Evolutionary conservation across 164 flowering plant genomes (phyloP).

Genomic region (Platanus orientalis): DNA sequence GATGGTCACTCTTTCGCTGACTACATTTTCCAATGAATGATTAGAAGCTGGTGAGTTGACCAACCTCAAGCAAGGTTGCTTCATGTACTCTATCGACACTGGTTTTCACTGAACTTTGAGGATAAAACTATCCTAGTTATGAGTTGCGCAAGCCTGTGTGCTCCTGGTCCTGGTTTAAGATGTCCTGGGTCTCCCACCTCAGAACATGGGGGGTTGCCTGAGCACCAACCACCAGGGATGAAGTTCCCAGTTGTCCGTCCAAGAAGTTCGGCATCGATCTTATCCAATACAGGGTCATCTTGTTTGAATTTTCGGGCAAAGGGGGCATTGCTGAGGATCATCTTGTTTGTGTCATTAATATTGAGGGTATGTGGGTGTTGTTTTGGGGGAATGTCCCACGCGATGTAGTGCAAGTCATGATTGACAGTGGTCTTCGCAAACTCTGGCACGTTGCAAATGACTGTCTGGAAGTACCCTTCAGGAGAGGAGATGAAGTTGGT

Average conservation of each 20-base stretch:
- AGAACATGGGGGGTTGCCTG: slow-evolving; percentile 20
- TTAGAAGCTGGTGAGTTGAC: no score
- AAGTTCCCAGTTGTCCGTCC: slow-evolving; percentile 20
- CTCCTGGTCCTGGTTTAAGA: slow-evolving; percentile 27
- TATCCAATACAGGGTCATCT: slow-evolving; percentile 19
- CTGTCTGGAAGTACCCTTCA: no score
- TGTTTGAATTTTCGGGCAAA: slow-evolving; percentile 25
- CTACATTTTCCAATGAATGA: no score
- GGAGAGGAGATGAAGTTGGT: slow-evolving; percentile 34
- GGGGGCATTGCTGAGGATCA: slow-evolving; percentile 21
- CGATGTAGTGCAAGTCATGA: no score
- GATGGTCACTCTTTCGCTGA: no score
- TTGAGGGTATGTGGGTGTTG: slow-evolving; percentile 25
- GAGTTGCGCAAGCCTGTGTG: slow-evolving; percentile 16
- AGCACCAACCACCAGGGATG: slow-evolving; percentile 28
- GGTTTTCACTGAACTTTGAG: slow-evolving; percentile 8
- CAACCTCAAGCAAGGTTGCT: no score
- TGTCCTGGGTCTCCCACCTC: slow-evolving; percentile 17
- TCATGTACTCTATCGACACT: slow-evolving; percentile 1
- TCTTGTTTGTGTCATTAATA: slow-evolving; percentile 16
- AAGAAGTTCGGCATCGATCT: slow-evolving; percentile 20
- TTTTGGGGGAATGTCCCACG: slow-evolving; percentile 7
- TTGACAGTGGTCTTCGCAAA: no score
- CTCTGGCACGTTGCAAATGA: no score
- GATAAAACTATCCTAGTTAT: slow-evolving; percentile 2